A percentile compares a stretch with the other conserved stretches of the same genome.
Evolutionary conservation across 345 rosid species (phyloP).

Genomic region (Citrus reticulata): DNA sequence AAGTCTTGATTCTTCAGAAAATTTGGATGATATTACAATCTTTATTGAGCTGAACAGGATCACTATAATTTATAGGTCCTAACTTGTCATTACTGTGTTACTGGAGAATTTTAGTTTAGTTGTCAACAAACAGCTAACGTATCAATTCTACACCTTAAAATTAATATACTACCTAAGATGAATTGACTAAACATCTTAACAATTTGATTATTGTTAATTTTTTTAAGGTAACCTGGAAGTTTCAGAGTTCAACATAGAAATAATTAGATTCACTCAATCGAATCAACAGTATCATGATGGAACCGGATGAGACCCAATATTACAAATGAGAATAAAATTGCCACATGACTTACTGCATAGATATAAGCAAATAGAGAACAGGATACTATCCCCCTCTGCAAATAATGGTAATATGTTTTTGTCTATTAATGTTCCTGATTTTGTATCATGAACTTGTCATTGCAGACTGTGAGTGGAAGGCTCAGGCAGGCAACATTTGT

Average conservation of each 20-base stretch:
- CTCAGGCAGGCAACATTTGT: slow-evolving; percentile 92
- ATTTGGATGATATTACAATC: not conserved
- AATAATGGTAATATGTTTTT: not conserved
- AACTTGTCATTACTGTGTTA: not conserved
- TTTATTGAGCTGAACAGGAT: slow-evolving; percentile 4
- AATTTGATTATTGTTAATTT: slow-evolving; percentile 2
- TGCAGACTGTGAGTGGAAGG: slow-evolving; percentile 97
- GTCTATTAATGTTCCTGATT: not conserved
- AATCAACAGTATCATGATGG: not conserved
- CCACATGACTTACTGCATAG: not conserved
- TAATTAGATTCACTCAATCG: not conserved
- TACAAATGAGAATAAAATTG: not conserved
- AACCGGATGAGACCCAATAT: not conserved
- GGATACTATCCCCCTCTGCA: not conserved
- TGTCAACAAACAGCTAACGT: slow-evolving; percentile 21
- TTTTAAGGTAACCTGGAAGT: slow-evolving; percentile 9
- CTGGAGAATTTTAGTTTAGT: slow-evolving; percentile 17
- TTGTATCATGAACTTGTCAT: not conserved
- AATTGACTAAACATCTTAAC: slow-evolving; percentile 17
- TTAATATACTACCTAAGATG: slow-evolving; percentile 22
- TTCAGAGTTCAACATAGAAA: not conserved
- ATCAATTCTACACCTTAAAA: slow-evolving; percentile 16
- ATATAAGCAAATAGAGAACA: not conserved
- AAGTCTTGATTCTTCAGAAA: slow-evolving; percentile 6
- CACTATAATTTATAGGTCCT: not conserved